Conservation (phyloP, 805 yeast genomes). For the Cyberlindnera mrakii region DNA sequence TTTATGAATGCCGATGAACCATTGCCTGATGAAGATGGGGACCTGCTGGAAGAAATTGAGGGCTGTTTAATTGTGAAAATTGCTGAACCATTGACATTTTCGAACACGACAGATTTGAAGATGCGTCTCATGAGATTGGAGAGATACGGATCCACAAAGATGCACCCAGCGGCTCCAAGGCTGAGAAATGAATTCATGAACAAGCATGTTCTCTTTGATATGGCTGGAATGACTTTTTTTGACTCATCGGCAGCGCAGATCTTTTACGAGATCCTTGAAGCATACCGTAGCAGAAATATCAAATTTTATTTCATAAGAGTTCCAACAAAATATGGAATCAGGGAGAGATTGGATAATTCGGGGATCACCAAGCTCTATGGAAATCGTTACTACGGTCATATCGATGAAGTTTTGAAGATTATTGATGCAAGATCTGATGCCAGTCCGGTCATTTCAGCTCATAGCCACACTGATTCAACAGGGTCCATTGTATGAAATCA, state of each 20-base stretch:
- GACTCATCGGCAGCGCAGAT: conserved; percentile 80
- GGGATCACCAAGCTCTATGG: conserved; percentile 43
- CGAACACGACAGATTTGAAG: conserved; percentile 74
- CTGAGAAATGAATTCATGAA: conserved; percentile 39
- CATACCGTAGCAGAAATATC: conserved; percentile 50
- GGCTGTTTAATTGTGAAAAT: conserved; percentile 75
- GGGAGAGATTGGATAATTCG: conserved; percentile 44
- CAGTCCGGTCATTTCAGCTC: no score
- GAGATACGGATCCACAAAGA: conserved; percentile 63
- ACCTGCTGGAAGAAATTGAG: conserved; percentile 41
- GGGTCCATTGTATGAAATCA: no score
- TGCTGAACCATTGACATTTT: conserved; percentile 86
- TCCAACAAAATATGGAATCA: conserved; percentile 40
- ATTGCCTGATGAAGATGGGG: conserved; percentile 26
- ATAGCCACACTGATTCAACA: no score
- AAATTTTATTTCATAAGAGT: conserved; percentile 58
- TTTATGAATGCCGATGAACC: conserved; percentile 71
- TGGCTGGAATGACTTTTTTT: conserved; percentile 74
- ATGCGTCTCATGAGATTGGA: conserved; percentile 65
- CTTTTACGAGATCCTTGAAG: conserved; percentile 50
- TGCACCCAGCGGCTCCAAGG: conserved; percentile 70
- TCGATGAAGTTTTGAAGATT: conserved; percentile 20
- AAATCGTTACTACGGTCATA: conserved; percentile 13
- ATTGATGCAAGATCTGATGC: conserved; percentile 11
- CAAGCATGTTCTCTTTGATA: conserved; percentile 61